Evolutionary conservation across 495 filamentous ascomycete species (phyloP).

Genomic region (Xylaria curta): DNA sequence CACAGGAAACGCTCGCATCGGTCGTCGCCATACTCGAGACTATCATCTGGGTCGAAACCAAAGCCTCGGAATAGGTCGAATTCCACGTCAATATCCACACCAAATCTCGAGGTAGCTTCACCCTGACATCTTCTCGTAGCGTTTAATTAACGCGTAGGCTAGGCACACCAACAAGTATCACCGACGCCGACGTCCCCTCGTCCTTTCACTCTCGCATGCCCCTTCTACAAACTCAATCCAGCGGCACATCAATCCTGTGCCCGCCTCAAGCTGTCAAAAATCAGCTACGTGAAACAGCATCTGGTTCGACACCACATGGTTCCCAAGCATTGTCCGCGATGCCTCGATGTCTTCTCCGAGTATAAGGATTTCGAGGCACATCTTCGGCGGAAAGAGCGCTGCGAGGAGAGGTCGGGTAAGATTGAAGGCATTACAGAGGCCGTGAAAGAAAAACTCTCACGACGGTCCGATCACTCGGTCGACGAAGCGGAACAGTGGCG

Average conservation of each 20-base stretch:
- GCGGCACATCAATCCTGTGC: not conserved
- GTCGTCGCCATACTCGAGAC: too few relatives aligned
- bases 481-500: not conserved
- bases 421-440: not conserved
- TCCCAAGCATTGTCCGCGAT: constrained; percentile 1
- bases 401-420: not conserved
- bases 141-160: too few relatives aligned
- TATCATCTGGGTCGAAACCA: too few relatives aligned
- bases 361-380: not conserved
- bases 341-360: not conserved
- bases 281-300: constrained; percentile 13
- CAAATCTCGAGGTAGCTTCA: too few relatives aligned
- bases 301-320: not conserved
- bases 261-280: not conserved
- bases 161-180: too few relatives aligned
- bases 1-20: too few relatives aligned
- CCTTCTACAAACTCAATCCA: not conserved
- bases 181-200: too few relatives aligned
- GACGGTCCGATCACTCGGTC: not conserved
- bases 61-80: too few relatives aligned
- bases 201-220: not conserved
- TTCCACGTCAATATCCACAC: too few relatives aligned
- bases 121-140: too few relatives aligned
- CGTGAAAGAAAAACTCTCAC: not conserved
- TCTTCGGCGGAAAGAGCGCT: not conserved